Conservation (phyloP, 495 filamentous ascomycete genomes). For the Penicillium antarcticum region DNA sequence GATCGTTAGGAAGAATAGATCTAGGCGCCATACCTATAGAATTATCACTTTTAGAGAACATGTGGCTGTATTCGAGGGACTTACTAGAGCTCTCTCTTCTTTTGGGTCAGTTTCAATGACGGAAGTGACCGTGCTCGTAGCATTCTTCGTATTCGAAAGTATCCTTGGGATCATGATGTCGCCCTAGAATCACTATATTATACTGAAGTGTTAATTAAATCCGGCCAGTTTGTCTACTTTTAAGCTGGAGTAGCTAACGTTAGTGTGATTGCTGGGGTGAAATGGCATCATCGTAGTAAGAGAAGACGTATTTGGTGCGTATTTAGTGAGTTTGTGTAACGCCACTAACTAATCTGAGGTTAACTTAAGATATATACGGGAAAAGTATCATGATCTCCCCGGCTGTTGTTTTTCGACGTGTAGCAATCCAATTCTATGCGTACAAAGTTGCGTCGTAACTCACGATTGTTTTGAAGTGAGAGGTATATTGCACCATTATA, state of each 20-base stretch:
- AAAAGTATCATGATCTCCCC: too few relatives aligned
- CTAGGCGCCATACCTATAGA: slow-evolving; percentile 13
- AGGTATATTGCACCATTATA: not conserved
- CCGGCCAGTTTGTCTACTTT: not conserved
- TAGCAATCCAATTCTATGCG: not conserved
- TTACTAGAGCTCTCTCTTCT: not conserved
- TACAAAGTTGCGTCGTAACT: not conserved
- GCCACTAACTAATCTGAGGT: not conserved
- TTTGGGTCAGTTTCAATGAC: not conserved
- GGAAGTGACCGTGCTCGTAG: not conserved
- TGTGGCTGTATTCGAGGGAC: not conserved
- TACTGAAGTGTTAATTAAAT: not conserved
- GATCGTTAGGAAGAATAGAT: slow-evolving; percentile 10
- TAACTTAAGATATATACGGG: too few relatives aligned
- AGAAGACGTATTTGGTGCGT: not conserved
- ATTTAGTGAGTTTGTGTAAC: not conserved
- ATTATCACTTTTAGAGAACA: not conserved
- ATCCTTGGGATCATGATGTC: not conserved
- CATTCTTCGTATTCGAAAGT: not conserved
- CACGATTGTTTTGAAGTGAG: not conserved
- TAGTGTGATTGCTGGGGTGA: not conserved
- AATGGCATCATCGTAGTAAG: not conserved
- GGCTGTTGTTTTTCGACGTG: not conserved
- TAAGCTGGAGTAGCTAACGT: not conserved
- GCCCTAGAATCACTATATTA: not conserved